phyloP scores from a whole-genome alignment of 139 green algal species.

The Chlamydomonas schloesseri region DNA sequence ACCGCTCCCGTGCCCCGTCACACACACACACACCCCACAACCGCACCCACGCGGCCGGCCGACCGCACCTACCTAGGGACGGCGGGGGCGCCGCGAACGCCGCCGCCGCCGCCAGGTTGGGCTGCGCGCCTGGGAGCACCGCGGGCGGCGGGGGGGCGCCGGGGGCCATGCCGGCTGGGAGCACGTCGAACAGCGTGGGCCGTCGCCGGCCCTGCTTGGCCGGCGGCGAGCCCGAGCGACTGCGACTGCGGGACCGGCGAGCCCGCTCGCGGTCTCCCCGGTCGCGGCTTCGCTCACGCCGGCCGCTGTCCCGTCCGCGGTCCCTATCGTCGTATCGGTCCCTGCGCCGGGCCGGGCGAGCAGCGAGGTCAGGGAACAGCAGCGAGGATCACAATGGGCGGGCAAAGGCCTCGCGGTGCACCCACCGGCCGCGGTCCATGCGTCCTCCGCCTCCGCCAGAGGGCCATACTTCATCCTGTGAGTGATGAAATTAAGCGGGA shows the following conservation, averaged over 20 bases:
- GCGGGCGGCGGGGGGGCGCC: conserved; percentile 26
- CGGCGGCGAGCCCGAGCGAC: conserved; percentile 27
- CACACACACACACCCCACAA: not conserved
- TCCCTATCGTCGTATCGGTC: not conserved
- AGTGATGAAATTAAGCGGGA: too few species aligned
- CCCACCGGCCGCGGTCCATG: too few species aligned
- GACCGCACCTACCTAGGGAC: not conserved
- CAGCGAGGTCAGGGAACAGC: too few species aligned
- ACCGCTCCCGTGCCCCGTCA: too few species aligned
- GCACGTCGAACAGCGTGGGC: conserved; percentile 35
- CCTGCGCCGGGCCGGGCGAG: not conserved
- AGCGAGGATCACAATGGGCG: too few species aligned
- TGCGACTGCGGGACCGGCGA: not conserved
- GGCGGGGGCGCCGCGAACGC: conserved; percentile 22
- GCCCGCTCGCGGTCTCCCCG: not conserved
- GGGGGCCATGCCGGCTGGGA: conserved; percentile 28
- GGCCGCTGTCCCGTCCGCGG: not conserved
- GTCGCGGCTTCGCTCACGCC: not conserved
- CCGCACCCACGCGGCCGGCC: too few species aligned
- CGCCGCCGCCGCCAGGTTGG: conserved; percentile 28
- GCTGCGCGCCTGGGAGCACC: conserved; percentile 31
- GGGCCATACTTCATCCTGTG: too few species aligned
- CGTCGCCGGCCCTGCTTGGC: conserved; percentile 5
- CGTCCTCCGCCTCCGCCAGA: too few species aligned
- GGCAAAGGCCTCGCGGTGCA: too few species aligned